Base-by-base conservation (phyloP, 2,329 filamentous ascomycete genomes). In the Xylaria sp. region DNA sequence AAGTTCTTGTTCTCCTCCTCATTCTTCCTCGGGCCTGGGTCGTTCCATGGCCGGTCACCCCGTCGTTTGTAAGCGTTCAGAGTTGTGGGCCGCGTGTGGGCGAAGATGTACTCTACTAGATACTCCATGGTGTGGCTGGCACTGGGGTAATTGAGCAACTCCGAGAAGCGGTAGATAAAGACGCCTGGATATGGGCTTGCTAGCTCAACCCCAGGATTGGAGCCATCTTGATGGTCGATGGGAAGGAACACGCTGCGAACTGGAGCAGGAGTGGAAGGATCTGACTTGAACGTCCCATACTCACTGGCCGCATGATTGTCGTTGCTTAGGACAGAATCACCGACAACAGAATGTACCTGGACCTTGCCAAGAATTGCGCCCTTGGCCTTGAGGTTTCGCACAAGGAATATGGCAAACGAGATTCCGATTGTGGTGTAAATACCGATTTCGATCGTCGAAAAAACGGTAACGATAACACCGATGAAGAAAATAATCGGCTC, bases 111-210 rank as follows among this genome's bases (percentile, higher is more conserved):
- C 2, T 86, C 81, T 2, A 89, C 88, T 59, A 97, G 85, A 76
- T 93, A 88, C 76, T 97, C 94, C 65, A 97, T 88, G 72, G 97
- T 94, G 78, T 93, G 90, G 76, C 93, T 93, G 23, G 94, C 94
- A 74, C 97, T 99, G 68, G 95, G 93, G 76, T 98, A 99, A 81
- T 96, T 97, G 85, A 97, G 97, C 51, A 94, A 93, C 82, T 98
- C 95, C 0, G 92, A 90, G 80, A 97, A 97, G 53, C 95, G 90
- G 83, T 97, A 98, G 77, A 98, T 97, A 81, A 98, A 97, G 73
- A 99, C 87, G 61, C 96, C 96, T 0, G 95, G 95, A 75, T 96
- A 93, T 0, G 96, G 94, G 63, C 89, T 89, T 70, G 92, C 86
- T n/a, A 97, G 84, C 11, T 91, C 86, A 56, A 98, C 86, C 31